Evolutionary conservation across 257 asterid genomes (phyloP), one percentile per base, ranked within the genome.

Genomic region (Nicotiana sylvestris): DNA sequence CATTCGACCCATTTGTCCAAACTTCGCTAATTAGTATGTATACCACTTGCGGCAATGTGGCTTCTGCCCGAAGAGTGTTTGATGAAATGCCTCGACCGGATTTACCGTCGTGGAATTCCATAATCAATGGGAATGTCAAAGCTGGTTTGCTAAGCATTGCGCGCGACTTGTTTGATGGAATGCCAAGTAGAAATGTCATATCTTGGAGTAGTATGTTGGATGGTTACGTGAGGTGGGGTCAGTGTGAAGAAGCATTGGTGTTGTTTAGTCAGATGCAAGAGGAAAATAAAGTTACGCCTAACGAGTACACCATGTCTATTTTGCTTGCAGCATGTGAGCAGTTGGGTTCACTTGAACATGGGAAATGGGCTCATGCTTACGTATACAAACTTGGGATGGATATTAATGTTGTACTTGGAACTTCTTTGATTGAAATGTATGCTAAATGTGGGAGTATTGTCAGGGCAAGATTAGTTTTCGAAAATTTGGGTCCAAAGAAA

Each of bases 181-280:
- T 83, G 82, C 85, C 85, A 0, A 8, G 33, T 0, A 77, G 82
- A 77, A 77, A 83, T 66, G 82, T 78, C 1, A 62, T 83, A 29
- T 83, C 85, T 1, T 83, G 82, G 85, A 83, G 82, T 83, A 64
- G 85, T 57, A 83, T 83, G 85, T 64, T 83, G 82, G 85, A 77
- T 64, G 85, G 85, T 35, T 83, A 77, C 37, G 85, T 83, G 25
- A 77, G 78, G 82, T 46, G 82, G 56, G 85, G 82, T 64, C 18
- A 33, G 79, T 83, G 72, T 39, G 66, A 53, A 25, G 82, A 77
- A 65, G 82, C 85, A 33, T 78, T 83, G 57, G 21, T 25, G 10
- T 66, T 83, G 53, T 83, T 83, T 37, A 33, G 69, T 10, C 30
- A 55, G 72, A 83, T 83, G 85, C 68, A 77, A 0, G 58, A 33